Evolutionary conservation across 495 filamentous ascomycete genomes (phyloP).

Genomic region (Halenospora varia): DNA sequence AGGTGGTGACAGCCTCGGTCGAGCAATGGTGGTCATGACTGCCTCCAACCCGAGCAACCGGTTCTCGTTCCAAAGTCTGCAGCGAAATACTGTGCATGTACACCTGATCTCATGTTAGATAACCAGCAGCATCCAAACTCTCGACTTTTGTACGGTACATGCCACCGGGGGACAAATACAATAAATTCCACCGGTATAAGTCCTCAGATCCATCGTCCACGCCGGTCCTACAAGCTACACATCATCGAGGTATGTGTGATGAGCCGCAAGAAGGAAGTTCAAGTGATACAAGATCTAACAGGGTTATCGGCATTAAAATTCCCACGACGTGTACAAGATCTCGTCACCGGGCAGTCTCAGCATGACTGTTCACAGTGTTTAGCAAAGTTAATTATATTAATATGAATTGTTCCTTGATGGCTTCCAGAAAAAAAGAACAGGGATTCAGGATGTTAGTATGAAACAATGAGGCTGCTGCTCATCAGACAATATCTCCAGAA

Average conservation of each 20-base stretch:
- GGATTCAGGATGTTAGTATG: background rate
- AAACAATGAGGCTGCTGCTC: background rate
- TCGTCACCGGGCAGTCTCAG: background rate
- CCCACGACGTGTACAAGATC: background rate
- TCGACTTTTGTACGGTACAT: background rate
- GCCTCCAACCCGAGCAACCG: background rate
- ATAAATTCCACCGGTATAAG: background rate
- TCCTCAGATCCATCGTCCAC: background rate
- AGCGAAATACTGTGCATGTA: background rate
- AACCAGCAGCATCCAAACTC: background rate
- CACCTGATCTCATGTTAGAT: constrained; percentile 1
- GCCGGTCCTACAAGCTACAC: background rate
- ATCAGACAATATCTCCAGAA: background rate
- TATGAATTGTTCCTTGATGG: background rate
- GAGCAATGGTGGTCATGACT: background rate
- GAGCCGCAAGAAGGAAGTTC: background rate
- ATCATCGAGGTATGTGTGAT: background rate
- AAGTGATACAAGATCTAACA: background rate
- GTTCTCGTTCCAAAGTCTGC: background rate
- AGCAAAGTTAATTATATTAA: background rate
- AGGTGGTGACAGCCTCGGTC: background rate
- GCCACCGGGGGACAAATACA: background rate
- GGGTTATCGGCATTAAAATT: no score
- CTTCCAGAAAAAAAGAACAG: background rate
- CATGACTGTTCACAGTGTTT: background rate